Evolutionary conservation across 2,329 filamentous ascomycete genomes (phyloP).

Genomic region (Alternaria gaisen): DNA sequence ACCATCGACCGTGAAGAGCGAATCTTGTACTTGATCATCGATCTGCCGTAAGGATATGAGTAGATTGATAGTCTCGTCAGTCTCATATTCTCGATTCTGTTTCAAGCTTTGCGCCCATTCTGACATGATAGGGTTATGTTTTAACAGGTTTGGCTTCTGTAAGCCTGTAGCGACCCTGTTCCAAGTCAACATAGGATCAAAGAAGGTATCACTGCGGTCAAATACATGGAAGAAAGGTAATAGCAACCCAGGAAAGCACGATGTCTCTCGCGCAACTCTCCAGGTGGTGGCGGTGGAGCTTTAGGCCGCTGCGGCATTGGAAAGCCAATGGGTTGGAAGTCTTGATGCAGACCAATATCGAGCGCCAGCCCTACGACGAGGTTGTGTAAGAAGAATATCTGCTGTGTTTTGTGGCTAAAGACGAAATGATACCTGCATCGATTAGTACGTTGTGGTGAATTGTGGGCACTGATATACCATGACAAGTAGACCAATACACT

Average conservation of each 20-base stretch:
- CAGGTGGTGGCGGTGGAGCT: conserved; percentile 18
- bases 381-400: conserved; percentile 45
- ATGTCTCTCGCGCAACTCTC: conserved; percentile 38
- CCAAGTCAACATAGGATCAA: background rate
- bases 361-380: conserved; percentile 43
- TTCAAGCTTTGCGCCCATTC: conserved; percentile 37
- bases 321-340: conserved; percentile 28
- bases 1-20: conserved; percentile 33
- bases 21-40: conserved; percentile 46
- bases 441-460: conserved; percentile 6
- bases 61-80: conserved; percentile 36
- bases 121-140: conserved; percentile 39
- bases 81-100: conserved; percentile 31
- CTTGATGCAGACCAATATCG: conserved; percentile 42
- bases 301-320: conserved; percentile 18
- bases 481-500: conserved; percentile 47
- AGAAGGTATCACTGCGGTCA: background rate
- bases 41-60: conserved; percentile 41
- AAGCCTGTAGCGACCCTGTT: conserved; percentile 39
- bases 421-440: conserved; percentile 44
- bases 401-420: conserved; percentile 48
- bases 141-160: conserved; percentile 45
- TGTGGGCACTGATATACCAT: conserved; percentile 29
- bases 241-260: conserved; percentile 47
- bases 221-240: conserved; percentile 45